Percentiles rank a stretch among this genome's conserved stretches.
Conservation (phyloP, 495 filamentous ascomycete genomes). For the Hypoxylon fragiforme region DNA sequence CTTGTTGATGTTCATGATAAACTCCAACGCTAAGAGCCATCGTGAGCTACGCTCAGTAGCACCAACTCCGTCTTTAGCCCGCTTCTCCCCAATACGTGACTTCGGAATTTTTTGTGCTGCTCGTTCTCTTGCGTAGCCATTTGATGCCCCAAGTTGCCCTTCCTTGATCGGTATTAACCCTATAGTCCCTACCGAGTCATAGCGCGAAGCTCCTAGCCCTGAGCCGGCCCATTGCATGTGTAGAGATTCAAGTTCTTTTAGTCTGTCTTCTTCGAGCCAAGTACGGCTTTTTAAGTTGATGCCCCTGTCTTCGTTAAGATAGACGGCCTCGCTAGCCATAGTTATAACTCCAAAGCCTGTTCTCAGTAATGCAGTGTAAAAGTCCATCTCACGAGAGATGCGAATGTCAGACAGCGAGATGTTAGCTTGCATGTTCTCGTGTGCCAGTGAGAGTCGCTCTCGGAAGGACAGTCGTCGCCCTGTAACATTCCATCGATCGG, state of each 20-base stretch:
- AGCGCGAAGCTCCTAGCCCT: slow-evolving; percentile 46
- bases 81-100: slow-evolving; percentile 46
- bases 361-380: slow-evolving; percentile 87
- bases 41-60: slow-evolving; percentile 71
- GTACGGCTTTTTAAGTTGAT: slow-evolving; percentile 78
- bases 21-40: slow-evolving; percentile 72
- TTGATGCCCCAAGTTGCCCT: slow-evolving; percentile 43
- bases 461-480: slow-evolving; percentile 37
- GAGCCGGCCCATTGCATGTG: slow-evolving; percentile 54
- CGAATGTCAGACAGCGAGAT: slow-evolving; percentile 77
- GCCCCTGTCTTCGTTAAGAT: slow-evolving; percentile 83
- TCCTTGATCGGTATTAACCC: slow-evolving; percentile 55
- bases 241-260: slow-evolving; percentile 63
- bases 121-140: slow-evolving; percentile 73
- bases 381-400: slow-evolving; percentile 85
- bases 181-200: slow-evolving; percentile 55
- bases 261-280: slow-evolving; percentile 87
- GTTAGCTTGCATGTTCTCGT: slow-evolving; percentile 90
- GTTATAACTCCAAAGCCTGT: slow-evolving; percentile 85
- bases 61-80: slow-evolving; percentile 69
- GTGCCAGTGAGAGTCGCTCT: slow-evolving; percentile 63
- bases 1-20: slow-evolving; percentile 70
- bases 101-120: slow-evolving; percentile 57
- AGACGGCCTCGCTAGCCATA: slow-evolving; percentile 93
- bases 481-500: slow-evolving; percentile 27